These are phyloP conservation scores for Macadamia tetraphylla DNA, from an alignment of 164 flowering plant genomes.

Conservation along the genomic window DNA sequence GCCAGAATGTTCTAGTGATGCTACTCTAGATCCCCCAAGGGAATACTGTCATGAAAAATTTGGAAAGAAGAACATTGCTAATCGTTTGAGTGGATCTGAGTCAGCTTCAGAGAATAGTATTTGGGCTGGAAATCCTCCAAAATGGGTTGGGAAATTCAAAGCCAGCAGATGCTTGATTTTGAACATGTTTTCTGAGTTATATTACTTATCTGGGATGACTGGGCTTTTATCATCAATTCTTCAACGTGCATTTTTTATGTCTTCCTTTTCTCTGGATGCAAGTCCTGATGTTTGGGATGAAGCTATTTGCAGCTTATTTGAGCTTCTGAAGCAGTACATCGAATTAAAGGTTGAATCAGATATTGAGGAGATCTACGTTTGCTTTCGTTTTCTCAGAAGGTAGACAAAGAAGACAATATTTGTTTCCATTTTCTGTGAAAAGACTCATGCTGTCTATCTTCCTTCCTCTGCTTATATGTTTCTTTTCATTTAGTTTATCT, in stretches of 20 bases:
- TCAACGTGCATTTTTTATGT: constrained; percentile 33
- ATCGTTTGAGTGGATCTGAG: constrained; percentile 6
- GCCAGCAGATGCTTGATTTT: constrained; percentile 38
- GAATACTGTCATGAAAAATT: constrained; percentile 14
- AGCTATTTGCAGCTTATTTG: constrained; percentile 40
- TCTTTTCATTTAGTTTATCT: not conserved
- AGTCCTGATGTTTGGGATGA: constrained; percentile 35
- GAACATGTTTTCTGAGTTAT: constrained; percentile 46
- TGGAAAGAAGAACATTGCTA: constrained; percentile 8
- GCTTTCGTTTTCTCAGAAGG: constrained; percentile 80
- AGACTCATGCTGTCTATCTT: not conserved
- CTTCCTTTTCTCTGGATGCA: constrained; percentile 19
- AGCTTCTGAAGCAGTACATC: constrained; percentile 74
- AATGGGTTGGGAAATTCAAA: constrained; percentile 71
- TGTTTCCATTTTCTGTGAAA: not conserved
- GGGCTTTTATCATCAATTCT: constrained; percentile 50
- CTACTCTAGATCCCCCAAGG: constrained; percentile 9
- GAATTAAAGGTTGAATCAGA: constrained; percentile 60
- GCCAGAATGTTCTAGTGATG: constrained; percentile 23
- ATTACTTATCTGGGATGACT: constrained; percentile 28
- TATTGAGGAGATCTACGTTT: constrained; percentile 76
- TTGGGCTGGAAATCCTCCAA: constrained; percentile 78
- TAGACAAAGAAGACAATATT: constrained; percentile 13
- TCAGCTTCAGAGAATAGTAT: constrained; percentile 25
- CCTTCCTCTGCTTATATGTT: not conserved